A percentile compares a stretch with the other conserved stretches of the same genome.
These are phyloP conservation scores for Monilinia polystroma DNA, from an alignment of 2,329 filamentous ascomycete genomes.

Conservation along the genomic window DNA sequence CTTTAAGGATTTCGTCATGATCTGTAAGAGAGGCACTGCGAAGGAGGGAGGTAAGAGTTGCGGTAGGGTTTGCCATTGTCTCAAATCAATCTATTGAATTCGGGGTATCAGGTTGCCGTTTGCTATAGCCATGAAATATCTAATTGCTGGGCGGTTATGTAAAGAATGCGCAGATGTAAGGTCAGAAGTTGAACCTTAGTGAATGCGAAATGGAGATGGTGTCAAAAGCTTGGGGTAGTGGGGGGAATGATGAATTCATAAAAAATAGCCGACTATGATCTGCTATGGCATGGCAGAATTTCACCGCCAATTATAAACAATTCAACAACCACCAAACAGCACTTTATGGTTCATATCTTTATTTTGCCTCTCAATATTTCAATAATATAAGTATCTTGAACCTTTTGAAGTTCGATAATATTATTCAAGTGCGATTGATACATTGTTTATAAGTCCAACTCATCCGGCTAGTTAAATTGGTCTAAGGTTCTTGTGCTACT, in stretches of 20 bases:
- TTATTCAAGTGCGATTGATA: too few relatives aligned
- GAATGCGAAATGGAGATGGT: conserved; percentile 17
- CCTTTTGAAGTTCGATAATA: too few relatives aligned
- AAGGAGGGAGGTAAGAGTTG: conserved; percentile 44
- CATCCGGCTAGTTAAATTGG: too few relatives aligned
- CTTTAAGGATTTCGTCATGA: conserved; percentile 70
- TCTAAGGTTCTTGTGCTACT: too few relatives aligned
- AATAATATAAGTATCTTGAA: too few relatives aligned
- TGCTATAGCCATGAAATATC: conserved; percentile 13
- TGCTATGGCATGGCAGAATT: conserved; percentile 6
- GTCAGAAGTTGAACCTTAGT: background rate
- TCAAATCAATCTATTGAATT: background rate
- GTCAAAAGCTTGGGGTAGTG: conserved; percentile 22
- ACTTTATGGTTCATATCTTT: too few relatives aligned
- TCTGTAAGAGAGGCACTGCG: conserved; percentile 60
- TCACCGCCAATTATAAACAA: background rate
- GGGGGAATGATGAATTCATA: conserved; percentile 15
- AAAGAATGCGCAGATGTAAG: background rate
- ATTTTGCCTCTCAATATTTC: too few relatives aligned
- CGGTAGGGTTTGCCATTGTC: conserved; percentile 33
- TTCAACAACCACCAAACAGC: too few relatives aligned
- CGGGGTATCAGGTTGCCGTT: background rate
- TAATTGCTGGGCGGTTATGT: background rate
- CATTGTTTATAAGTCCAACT: too few relatives aligned
- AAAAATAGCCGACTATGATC: conserved; percentile 17